A percentile compares a stretch with the other conserved stretches of the same genome.
These are phyloP conservation scores for Lanmaoa rubissima DNA, from an alignment of 768 basidiomycete species.

Conservation along the genomic window DNA sequence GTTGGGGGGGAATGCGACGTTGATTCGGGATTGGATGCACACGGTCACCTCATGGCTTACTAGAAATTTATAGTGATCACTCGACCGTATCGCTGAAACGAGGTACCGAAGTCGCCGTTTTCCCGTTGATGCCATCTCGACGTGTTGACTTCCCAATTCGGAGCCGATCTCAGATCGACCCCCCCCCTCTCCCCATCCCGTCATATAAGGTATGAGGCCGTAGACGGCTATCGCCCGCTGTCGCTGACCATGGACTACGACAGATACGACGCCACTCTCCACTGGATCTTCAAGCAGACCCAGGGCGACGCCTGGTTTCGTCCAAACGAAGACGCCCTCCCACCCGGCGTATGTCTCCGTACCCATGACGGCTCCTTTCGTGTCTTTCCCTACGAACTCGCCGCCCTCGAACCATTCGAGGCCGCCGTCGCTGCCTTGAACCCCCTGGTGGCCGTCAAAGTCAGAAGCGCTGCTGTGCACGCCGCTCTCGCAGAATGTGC, in stretches of 20 bases:
- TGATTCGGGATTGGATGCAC: too few species aligned
- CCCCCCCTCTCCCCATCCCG: not conserved
- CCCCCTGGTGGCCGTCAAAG: constrained; percentile 55
- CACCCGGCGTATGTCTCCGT: constrained; percentile 49
- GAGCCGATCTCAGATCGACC: constrained; percentile 17
- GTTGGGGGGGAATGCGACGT: constrained; percentile 6
- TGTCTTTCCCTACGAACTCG: constrained; percentile 54
- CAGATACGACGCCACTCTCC: constrained; percentile 32
- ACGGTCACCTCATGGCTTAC: not conserved
- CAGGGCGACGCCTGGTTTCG: constrained; percentile 54
- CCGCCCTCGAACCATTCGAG: constrained; percentile 54
- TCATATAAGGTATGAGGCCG: constrained; percentile 3
- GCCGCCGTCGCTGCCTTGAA: constrained; percentile 50
- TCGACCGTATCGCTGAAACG: constrained; percentile 5
- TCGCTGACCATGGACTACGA: constrained; percentile 33
- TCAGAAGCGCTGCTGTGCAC: constrained; percentile 49
- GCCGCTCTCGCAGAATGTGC: constrained; percentile 45
- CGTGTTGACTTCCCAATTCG: not conserved
- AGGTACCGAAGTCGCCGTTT: constrained; percentile 9
- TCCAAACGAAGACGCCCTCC: constrained; percentile 46
- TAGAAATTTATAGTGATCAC: constrained; percentile 1
- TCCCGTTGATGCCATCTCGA: not conserved
- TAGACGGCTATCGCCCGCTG: not conserved
- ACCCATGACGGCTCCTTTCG: constrained; percentile 48
- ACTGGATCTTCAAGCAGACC: constrained; percentile 33